These are phyloP conservation scores for Solanum okadae DNA, from an alignment of 257 asterid genomes.

Conservation along the genomic window DNA sequence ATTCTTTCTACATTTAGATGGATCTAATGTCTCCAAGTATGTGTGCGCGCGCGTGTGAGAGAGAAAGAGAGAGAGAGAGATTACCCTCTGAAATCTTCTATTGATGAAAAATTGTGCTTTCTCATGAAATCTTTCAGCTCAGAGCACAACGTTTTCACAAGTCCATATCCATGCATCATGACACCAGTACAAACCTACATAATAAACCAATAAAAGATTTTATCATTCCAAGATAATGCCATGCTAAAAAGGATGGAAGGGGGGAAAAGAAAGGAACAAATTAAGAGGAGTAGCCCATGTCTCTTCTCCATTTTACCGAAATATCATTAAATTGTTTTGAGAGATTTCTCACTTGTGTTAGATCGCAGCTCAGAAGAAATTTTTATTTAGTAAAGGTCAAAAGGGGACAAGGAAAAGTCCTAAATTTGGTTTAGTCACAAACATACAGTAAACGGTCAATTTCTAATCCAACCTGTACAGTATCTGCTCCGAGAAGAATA, in stretches of 20 bases:
- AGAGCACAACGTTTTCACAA: constrained; percentile 69
- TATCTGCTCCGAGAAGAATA: constrained; percentile 89
- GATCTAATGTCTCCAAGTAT: background rate
- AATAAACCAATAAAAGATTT: background rate
- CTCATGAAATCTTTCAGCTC: constrained; percentile 84
- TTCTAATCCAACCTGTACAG: constrained; percentile 67
- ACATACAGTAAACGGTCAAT: background rate
- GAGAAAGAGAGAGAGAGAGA: background rate
- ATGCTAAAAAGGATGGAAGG: background rate
- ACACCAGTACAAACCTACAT: constrained; percentile 85
- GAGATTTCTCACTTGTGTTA: background rate
- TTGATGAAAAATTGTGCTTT: constrained; percentile 60
- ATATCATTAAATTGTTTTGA: background rate
- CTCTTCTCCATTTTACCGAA: background rate
- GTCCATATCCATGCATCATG: constrained; percentile 93
- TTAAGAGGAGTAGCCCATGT: background rate
- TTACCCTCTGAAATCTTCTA: constrained; percentile 86
- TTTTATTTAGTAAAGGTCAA: background rate
- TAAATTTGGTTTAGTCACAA: background rate
- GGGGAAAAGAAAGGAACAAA: background rate
- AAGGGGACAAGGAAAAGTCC: background rate
- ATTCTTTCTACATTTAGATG: background rate
- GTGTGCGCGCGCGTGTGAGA: background rate
- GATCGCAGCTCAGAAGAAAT: background rate
- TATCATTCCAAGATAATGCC: background rate